phyloP scores from a whole-genome alignment of 352 stramenopile species.

The Thalassiosira hispida region DNA sequence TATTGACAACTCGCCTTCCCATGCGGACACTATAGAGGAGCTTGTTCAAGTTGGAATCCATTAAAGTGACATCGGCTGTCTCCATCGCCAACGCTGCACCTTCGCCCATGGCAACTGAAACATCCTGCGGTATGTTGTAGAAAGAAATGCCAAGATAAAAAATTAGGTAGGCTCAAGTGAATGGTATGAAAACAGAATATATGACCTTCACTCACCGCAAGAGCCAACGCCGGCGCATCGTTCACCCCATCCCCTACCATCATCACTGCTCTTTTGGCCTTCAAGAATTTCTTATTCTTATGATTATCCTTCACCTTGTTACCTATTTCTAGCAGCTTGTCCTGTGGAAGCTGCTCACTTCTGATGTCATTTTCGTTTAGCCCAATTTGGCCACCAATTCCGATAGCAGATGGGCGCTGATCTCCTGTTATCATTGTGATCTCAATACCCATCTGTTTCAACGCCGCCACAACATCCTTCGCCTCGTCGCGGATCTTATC shows the following conservation, averaged over 20 bases:
- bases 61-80: conserved; percentile 72
- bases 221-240: conserved; percentile 91
- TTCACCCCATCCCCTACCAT: conserved; percentile 95
- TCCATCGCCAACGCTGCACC: conserved; percentile 84
- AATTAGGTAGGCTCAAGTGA: too few relatives aligned
- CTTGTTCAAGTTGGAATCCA: conserved; percentile 77
- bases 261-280: conserved; percentile 87
- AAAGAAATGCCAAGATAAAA: too few relatives aligned
- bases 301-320: conserved; percentile 32
- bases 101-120: conserved; percentile 90
- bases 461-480: conserved; percentile 41
- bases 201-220: too few relatives aligned
- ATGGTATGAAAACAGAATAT: too few relatives aligned
- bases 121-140: too few relatives aligned
- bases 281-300: conserved; percentile 52
- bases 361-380: conserved; percentile 89
- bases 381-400: conserved; percentile 89
- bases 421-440: conserved; percentile 94
- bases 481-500: conserved; percentile 77
- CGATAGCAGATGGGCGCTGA: conserved; percentile 89
- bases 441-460: conserved; percentile 70
- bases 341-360: conserved; percentile 88
- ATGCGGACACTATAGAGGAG: conserved; percentile 67
- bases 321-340: conserved; percentile 88
- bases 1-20: conserved; percentile 64